phyloP scores from a whole-genome alignment of 2,329 filamentous ascomycete genomes.

The Alternaria brassicae region DNA sequence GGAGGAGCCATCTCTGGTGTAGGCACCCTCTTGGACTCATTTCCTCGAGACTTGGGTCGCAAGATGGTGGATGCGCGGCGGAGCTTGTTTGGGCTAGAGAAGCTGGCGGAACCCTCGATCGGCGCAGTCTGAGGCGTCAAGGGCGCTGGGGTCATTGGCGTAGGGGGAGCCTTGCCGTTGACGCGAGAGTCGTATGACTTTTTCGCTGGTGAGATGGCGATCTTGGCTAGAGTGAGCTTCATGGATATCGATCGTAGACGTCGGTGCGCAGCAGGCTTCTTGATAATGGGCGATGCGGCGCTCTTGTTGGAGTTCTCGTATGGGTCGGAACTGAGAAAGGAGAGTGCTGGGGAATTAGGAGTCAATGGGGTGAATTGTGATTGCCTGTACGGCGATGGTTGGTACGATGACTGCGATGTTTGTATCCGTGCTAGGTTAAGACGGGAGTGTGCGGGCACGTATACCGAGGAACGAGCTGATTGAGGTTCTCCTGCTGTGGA shows the following conservation, averaged over 20 bases:
- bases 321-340: slow-evolving; percentile 50
- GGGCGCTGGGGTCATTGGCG: slow-evolving; percentile 37
- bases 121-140: slow-evolving; percentile 46
- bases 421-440: slow-evolving; percentile 24
- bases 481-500: slow-evolving; percentile 22
- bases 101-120: slow-evolving; percentile 27
- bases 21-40: slow-evolving; percentile 22
- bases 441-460: slow-evolving; percentile 29
- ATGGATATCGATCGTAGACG: slow-evolving; percentile 49
- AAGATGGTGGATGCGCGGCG: slow-evolving; percentile 42
- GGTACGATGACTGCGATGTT: slow-evolving; percentile 29
- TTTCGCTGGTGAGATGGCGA: slow-evolving; percentile 45
- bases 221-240: slow-evolving; percentile 48
- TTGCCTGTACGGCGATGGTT: slow-evolving; percentile 10
- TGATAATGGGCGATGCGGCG: slow-evolving; percentile 44
- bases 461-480: slow-evolving; percentile 39
- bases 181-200: slow-evolving; percentile 42
- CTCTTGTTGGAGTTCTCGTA: slow-evolving; percentile 43
- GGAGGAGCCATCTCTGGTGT: slow-evolving; percentile 37
- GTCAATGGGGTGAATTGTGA: slow-evolving; percentile 37
- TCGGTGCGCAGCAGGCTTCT: slow-evolving; percentile 44
- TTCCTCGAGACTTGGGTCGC: slow-evolving; percentile 34
- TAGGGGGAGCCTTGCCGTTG: slow-evolving; percentile 34
- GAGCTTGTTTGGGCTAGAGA: slow-evolving; percentile 34
- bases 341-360: slow-evolving; percentile 41